Conservation (phyloP, 129 eudicot species). For the Saussurea involucrata region DNA sequence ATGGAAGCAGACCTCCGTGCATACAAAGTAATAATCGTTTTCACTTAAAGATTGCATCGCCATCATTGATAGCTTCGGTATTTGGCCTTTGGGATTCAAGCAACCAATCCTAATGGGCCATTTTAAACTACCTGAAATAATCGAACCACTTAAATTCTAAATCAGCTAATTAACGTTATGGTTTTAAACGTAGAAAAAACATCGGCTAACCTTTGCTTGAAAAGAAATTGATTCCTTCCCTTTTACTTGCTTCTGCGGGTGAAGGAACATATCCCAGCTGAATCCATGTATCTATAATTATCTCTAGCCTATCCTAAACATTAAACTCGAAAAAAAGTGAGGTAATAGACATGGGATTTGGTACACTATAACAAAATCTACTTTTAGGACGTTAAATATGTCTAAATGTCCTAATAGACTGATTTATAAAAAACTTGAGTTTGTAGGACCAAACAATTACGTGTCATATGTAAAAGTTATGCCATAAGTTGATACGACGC, state of each 20-base stretch:
- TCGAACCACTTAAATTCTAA: not conserved
- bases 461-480: not conserved
- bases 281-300: conserved; percentile 68
- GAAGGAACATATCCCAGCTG: conserved; percentile 61
- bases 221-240: conserved; percentile 66
- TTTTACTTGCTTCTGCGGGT: conserved; percentile 84
- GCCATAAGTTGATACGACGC: not conserved
- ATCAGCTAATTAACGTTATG: not conserved
- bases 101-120: conserved; percentile 83
- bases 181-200: not conserved
- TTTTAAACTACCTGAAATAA: conserved; percentile 43
- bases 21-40: conserved; percentile 69
- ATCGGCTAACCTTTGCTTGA: conserved; percentile 52
- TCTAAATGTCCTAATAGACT: not conserved
- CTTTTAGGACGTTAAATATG: not conserved
- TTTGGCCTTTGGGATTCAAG: conserved; percentile 56
- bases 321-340: conserved; percentile 9
- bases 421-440: not conserved
- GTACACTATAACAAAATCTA: not conserved
- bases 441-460: not conserved
- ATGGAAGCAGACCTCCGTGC: conserved; percentile 48
- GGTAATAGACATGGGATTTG: not conserved
- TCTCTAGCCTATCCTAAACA: conserved; percentile 88
- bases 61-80: conserved; percentile 53
- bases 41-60: conserved; percentile 57